Conservation (phyloP, 352 stramenopile species). For the Pythium vanterpoolii region DNA sequence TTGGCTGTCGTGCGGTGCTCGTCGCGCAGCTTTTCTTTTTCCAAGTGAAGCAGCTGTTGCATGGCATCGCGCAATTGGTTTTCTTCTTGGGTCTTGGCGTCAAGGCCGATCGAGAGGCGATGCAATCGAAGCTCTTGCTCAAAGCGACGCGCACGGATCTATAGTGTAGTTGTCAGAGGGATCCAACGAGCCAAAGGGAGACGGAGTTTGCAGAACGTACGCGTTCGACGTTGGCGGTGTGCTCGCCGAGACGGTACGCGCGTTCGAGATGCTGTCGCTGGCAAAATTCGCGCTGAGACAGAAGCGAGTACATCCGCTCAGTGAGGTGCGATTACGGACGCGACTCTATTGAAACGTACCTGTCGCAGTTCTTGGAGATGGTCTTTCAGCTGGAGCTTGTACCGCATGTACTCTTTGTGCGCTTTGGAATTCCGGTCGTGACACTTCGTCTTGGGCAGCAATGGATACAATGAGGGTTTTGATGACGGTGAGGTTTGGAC, state of each 20-base stretch:
- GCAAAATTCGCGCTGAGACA: slow-evolving; percentile 43
- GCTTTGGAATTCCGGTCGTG: slow-evolving; percentile 26
- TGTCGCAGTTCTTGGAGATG: slow-evolving; percentile 59
- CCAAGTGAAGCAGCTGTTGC: slow-evolving; percentile 53
- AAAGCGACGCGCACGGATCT: slow-evolving; percentile 63
- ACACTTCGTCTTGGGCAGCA: slow-evolving; percentile 32
- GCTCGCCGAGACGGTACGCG: slow-evolving; percentile 55
- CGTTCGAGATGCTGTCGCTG: slow-evolving; percentile 61
- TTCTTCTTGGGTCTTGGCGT: slow-evolving; percentile 62
- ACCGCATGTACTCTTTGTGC: slow-evolving; percentile 53
- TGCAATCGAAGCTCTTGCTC: slow-evolving; percentile 68
- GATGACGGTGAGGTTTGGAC: neutral
- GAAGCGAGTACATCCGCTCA: neutral
- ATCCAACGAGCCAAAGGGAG: neutral
- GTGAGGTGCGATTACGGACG: too few species aligned
- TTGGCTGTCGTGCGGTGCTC: slow-evolving; percentile 48
- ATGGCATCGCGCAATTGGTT: slow-evolving; percentile 67
- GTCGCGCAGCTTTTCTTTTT: slow-evolving; percentile 66
- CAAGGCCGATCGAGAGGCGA: slow-evolving; percentile 54
- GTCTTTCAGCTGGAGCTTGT: slow-evolving; percentile 67
- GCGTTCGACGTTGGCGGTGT: slow-evolving; percentile 62
- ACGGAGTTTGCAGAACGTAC: slow-evolving; percentile 17
- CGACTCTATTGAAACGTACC: slow-evolving; percentile 19
- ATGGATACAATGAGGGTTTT: slow-evolving; percentile 33
- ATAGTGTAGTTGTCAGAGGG: neutral